Evolutionary conservation across 768 basidiomycete genomes (phyloP).

Genomic region (Flagelloscypha sp.): DNA sequence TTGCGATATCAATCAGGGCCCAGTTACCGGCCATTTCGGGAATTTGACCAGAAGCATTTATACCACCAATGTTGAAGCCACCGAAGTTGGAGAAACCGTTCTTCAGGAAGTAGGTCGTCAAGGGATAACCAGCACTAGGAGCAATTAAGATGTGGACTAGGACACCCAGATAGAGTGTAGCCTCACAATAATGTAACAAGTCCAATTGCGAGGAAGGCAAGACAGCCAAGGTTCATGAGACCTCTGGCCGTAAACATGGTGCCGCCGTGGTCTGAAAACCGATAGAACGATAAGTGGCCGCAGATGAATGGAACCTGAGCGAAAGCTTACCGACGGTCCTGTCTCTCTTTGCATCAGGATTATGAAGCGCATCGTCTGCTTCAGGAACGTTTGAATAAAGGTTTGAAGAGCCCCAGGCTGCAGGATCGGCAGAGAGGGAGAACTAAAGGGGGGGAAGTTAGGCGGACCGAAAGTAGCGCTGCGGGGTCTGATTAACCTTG

Average conservation of each 20-base stretch:
- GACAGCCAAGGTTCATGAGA: conserved; percentile 64
- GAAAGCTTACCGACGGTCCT: conserved; percentile 20
- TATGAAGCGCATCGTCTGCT: conserved; percentile 66
- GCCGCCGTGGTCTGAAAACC: conserved; percentile 31
- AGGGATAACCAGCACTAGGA: conserved; percentile 24
- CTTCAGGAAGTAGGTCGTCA: conserved; percentile 1
- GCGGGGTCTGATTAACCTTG: too few species aligned
- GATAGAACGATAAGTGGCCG: too few species aligned
- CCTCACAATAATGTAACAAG: conserved; percentile 56
- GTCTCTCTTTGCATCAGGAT: conserved; percentile 37
- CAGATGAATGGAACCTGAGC: conserved; percentile 26
- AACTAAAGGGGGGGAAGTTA: conserved; percentile 29
- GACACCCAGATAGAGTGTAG: neutral
- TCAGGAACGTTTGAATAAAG: conserved; percentile 49
- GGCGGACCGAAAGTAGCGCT: too few species aligned
- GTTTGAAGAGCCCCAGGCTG: conserved; percentile 42
- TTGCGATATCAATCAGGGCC: conserved; percentile 51
- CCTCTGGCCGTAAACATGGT: conserved; percentile 53
- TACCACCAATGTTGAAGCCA: conserved; percentile 41
- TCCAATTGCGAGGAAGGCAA: conserved; percentile 41
- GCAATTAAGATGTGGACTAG: neutral
- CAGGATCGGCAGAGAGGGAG: conserved; percentile 39
- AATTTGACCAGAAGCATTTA: conserved; percentile 63
- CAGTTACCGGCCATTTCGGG: conserved; percentile 50
- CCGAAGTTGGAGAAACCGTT: conserved; percentile 9